phyloP scores from a whole-genome alignment of 768 basidiomycete genomes.

The Termitomyces sp. region DNA sequence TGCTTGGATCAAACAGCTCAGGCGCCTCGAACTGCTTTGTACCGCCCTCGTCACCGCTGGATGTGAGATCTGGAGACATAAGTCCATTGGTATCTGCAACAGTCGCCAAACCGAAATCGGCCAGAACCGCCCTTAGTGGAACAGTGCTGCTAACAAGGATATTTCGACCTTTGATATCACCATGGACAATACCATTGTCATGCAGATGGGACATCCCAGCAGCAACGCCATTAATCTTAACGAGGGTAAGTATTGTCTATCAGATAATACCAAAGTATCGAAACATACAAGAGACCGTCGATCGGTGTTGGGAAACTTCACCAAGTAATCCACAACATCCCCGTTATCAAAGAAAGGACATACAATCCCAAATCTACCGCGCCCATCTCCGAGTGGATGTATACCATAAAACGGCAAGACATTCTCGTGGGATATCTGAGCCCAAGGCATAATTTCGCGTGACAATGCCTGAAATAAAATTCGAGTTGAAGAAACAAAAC shows the following conservation, averaged over 20 bases:
- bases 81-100: neutral
- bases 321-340: constrained; percentile 2
- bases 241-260: neutral
- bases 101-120: constrained; percentile 4
- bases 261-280: neutral
- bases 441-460: constrained; percentile 4
- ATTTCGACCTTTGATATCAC: constrained; percentile 6
- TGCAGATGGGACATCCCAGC: constrained; percentile 5
- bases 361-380: neutral
- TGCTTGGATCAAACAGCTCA: neutral
- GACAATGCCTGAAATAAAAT: constrained; percentile 1
- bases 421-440: constrained; percentile 2
- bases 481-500: neutral
- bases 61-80: neutral
- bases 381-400: neutral
- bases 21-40: constrained; percentile 4
- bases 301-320: neutral
- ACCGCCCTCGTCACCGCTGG: neutral
- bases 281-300: neutral
- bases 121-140: constrained; percentile 1
- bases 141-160: neutral
- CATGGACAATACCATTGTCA: constrained; percentile 4
- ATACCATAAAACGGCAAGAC: constrained; percentile 6
- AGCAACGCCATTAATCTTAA: constrained; percentile 1
- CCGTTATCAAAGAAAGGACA: constrained; percentile 5